Evolutionary conservation across 345 rosid species (phyloP), one percentile per base, ranked within the genome.

Genomic region (Erucastrum elatum): DNA sequence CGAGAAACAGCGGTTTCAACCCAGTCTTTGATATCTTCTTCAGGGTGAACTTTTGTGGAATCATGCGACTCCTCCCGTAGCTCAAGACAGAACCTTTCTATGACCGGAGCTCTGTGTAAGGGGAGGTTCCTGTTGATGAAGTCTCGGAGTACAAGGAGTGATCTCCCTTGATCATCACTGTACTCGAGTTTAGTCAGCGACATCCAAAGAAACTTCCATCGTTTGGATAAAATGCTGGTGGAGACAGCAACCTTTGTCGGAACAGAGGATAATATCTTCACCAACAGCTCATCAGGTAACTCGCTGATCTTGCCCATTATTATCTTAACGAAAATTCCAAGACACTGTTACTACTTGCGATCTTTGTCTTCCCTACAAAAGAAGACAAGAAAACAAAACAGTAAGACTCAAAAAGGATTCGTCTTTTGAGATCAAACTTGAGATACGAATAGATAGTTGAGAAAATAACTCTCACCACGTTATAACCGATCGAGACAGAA

Each of bases 401-500:
- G 30, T 29, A 59, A 61, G 65, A 61, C 13, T 29, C 31, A 29
- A 29, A 29, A 29, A 29, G 31, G 3, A 29, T 2, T 29, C 31
- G 31, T 29, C 31, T 29, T 29, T 29, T 29, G 31, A 29, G 1
- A 59, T 15, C 37, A 21, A 51, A 41, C 49, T 27, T 30, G 44
- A 31, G 53, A 31, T 31, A 49, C 16, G 21, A 21, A 21, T 21
- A 37, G n/a, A 60, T 68, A 31, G 17, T n/a, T 56, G 9, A 15
- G 8, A 58, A 26, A 2, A 7, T n/a, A 59, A 7, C 75, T 69
- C 29, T n/a, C 6, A 89, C 96, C 93, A 89, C 94, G 26, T 82
- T 80, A 77, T 84, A 89, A 51, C 94, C 94, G 31, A 75, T 66
- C 34, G 90, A 87, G 30, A 86, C 81, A 49, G 90, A 91, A 8